Evolutionary conservation across 805 yeast species (phyloP).

Genomic region (Yarrowia sp.): DNA sequence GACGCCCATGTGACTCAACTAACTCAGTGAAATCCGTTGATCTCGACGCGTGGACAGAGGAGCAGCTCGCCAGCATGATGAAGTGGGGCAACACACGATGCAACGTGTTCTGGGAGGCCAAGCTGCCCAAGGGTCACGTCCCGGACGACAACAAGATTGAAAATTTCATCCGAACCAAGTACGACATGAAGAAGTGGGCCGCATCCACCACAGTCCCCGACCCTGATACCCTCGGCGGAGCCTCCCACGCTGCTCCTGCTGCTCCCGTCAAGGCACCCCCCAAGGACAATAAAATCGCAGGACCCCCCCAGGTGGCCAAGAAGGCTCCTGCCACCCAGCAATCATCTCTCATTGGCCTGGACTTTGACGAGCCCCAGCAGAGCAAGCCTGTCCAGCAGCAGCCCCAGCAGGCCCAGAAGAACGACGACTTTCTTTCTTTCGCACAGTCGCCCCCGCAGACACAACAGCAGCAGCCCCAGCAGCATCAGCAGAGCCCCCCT

Average conservation of each 20-base stretch:
- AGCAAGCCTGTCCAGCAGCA: slow-evolving; percentile 26
- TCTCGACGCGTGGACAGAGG: slow-evolving; percentile 94
- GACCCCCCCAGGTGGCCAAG: slow-evolving; percentile 12
- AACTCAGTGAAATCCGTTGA: slow-evolving; percentile 79
- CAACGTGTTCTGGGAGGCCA: slow-evolving; percentile 80
- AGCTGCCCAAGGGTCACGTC: slow-evolving; percentile 62
- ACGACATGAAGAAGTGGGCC: slow-evolving; percentile 87
- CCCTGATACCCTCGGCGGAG: slow-evolving; percentile 46
- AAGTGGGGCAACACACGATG: slow-evolving; percentile 83
- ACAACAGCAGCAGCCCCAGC: slow-evolving; percentile 32
- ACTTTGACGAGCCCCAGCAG: slow-evolving; percentile 31
- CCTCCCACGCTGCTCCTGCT: not conserved
- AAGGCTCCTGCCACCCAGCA: slow-evolving; percentile 27
- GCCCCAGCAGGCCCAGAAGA: slow-evolving; percentile 29
- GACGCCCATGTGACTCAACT: not conserved
- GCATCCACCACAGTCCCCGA: slow-evolving; percentile 55
- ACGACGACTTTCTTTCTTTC: slow-evolving; percentile 10
- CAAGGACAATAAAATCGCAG: slow-evolving; percentile 8
- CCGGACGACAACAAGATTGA: slow-evolving; percentile 86
- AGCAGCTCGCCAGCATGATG: slow-evolving; percentile 77
- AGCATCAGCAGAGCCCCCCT: slow-evolving; percentile 24
- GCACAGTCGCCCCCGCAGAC: slow-evolving; percentile 28
- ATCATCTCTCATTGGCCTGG: slow-evolving; percentile 33
- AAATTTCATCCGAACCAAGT: slow-evolving; percentile 87
- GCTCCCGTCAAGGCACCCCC: slow-evolving; percentile 22